phyloP scores from a whole-genome alignment of 225 moss, liverwort and hornwort genomes.

The Straminergon stramineum region DNA sequence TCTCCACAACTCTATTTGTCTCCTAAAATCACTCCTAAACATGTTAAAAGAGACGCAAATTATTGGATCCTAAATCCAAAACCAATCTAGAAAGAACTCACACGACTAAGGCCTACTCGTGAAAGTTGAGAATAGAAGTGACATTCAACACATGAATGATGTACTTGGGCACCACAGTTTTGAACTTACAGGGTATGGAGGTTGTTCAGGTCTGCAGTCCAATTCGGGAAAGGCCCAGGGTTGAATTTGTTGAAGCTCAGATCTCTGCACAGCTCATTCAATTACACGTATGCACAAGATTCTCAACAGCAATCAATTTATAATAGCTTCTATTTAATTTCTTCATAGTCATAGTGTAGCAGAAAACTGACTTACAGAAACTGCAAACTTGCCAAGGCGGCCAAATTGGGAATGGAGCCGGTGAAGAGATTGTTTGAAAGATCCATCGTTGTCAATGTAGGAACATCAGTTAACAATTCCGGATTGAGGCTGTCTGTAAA shows the following conservation, averaged over 20 bases:
- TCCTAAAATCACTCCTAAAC: not conserved
- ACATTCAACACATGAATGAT: not conserved
- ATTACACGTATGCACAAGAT: not conserved
- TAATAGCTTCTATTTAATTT: not conserved
- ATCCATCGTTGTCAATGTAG: not conserved
- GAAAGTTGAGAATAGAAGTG: not conserved
- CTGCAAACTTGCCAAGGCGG: not conserved
- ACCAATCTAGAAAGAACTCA: not conserved
- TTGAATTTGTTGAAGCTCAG: slow-evolving; percentile 6
- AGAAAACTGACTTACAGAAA: not conserved
- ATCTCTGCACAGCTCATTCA: not conserved
- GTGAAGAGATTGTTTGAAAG: not conserved
- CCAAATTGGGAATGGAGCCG: not conserved
- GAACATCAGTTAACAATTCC: not conserved
- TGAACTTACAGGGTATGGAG: not conserved
- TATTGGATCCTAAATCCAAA: not conserved
- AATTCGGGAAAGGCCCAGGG: not conserved
- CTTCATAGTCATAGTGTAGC: too few relatives aligned
- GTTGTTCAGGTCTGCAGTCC: not conserved
- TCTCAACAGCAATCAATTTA: not conserved
- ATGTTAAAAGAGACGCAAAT: not conserved
- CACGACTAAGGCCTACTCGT: not conserved
- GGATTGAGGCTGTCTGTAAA: not conserved
- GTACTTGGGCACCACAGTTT: too few relatives aligned
- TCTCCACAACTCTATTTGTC: not conserved